Conservation (phyloP, 495 filamentous ascomycete species). For the Talaromyces trachyspermus region DNA sequence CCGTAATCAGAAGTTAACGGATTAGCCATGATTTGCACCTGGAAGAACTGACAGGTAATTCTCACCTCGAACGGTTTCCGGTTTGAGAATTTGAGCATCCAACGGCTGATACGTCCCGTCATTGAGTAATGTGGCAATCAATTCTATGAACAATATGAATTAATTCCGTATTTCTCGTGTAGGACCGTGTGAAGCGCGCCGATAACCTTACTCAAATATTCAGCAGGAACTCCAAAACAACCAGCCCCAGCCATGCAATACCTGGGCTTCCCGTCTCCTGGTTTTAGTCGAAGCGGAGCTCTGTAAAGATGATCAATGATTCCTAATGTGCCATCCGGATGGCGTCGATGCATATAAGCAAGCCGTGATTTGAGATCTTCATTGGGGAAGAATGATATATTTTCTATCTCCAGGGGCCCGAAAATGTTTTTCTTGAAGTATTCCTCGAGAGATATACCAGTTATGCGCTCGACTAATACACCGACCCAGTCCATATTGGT, state of each 20-base stretch:
- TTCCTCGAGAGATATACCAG: slow-evolving; percentile 38
- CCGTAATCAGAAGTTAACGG: too few relatives aligned
- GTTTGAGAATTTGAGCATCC: slow-evolving; percentile 32
- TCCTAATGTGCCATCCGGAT: slow-evolving; percentile 21
- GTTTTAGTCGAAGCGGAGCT: slow-evolving; percentile 10
- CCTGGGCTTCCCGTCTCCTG: slow-evolving; percentile 17
- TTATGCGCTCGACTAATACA: slow-evolving; percentile 41
- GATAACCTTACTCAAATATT: slow-evolving; percentile 38
- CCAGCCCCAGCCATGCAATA: slow-evolving; percentile 47
- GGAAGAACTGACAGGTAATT: too few relatives aligned
- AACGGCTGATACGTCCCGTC: slow-evolving; percentile 37
- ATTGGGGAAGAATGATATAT: slow-evolving; percentile 44
- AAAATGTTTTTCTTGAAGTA: slow-evolving; percentile 51
- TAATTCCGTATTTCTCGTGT: too few relatives aligned
- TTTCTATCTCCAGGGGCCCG: slow-evolving; percentile 40
- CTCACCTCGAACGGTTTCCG: slow-evolving; percentile 32
- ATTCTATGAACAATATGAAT: too few relatives aligned
- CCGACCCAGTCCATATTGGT: slow-evolving; percentile 51
- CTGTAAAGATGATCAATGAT: slow-evolving; percentile 31
- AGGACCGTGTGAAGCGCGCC: too few relatives aligned
- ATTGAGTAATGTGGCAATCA: slow-evolving; percentile 36
- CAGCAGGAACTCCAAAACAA: slow-evolving; percentile 37
- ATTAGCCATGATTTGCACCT: too few relatives aligned
- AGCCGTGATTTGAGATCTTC: slow-evolving; percentile 39
- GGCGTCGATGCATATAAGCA: slow-evolving; percentile 34